Evolutionary conservation across 805 yeast species (phyloP).

Genomic region (Cyberlindnera subsufficiens): DNA sequence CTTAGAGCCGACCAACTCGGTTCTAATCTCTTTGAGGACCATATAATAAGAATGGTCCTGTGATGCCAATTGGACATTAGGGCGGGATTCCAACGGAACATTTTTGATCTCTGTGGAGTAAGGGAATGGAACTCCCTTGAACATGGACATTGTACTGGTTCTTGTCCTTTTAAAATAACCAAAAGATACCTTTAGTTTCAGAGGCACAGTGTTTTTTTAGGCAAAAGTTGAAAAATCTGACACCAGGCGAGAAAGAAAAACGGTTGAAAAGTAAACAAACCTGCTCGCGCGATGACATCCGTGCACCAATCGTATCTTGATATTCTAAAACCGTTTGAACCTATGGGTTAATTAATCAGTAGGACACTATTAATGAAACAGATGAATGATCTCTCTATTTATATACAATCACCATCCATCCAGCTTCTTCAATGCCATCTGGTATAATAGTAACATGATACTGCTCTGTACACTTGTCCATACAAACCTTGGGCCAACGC

Average conservation of each 20-base stretch:
- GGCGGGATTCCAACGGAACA: constrained; percentile 11
- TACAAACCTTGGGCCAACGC: constrained; percentile 93
- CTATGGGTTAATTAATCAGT: neutral
- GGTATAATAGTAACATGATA: constrained; percentile 87
- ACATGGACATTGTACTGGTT: constrained; percentile 4
- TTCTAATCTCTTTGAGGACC: constrained; percentile 18
- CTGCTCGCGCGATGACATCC: no score
- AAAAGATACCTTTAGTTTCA: no score
- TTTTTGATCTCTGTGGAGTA: constrained; percentile 17
- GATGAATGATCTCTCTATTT: neutral
- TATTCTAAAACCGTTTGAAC: no score
- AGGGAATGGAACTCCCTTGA: constrained; percentile 16
- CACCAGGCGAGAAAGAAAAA: no score
- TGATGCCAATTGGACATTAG: constrained; percentile 17
- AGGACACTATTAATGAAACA: neutral
- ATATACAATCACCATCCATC: constrained; percentile 11
- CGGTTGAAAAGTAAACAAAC: no score
- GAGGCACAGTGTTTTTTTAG: no score
- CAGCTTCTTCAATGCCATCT: constrained; percentile 53
- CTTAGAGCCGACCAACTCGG: constrained; percentile 14
- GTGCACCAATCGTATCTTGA: no score
- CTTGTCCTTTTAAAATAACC: no score
- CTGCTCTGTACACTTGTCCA: constrained; percentile 97
- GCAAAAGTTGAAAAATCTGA: no score
- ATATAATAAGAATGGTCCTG: constrained; percentile 17